These are phyloP conservation scores for Osmanthus fragrans DNA, from an alignment of 257 asterid species.

Conservation along the genomic window DNA sequence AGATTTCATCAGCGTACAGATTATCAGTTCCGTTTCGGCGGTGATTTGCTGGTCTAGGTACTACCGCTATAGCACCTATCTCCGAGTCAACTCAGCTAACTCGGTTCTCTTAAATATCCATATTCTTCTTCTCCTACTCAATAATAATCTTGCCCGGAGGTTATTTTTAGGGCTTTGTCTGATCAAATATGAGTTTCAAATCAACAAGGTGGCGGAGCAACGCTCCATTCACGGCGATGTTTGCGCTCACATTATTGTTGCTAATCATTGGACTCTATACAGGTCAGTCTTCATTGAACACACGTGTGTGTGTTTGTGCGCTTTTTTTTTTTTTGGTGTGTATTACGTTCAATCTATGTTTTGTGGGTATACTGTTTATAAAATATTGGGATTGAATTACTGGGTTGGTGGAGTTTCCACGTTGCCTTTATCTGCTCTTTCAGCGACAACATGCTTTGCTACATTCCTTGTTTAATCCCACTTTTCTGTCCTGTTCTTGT, in stretches of 20 bases:
- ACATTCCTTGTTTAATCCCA: not conserved
- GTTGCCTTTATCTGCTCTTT: not conserved
- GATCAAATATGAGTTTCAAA: conserved; percentile 28
- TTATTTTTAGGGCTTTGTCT: conserved; percentile 11
- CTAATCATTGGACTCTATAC: conserved; percentile 33
- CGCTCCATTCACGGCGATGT: conserved; percentile 24
- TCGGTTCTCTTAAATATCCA: not conserved
- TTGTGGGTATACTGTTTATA: not conserved
- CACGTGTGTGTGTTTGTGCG: not conserved
- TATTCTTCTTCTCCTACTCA: not conserved
- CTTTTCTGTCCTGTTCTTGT: not conserved
- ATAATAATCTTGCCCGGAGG: not conserved
- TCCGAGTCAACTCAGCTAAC: conserved; percentile 24
- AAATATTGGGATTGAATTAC: conserved; percentile 1
- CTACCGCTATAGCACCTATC: conserved; percentile 24
- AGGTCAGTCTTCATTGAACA: conserved; percentile 29
- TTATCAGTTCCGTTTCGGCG: conserved; percentile 25
- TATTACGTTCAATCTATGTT: not conserved
- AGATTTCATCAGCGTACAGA: conserved; percentile 32
- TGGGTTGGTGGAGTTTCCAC: conserved; percentile 17
- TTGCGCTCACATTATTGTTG: conserved; percentile 20
- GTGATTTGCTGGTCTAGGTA: conserved; percentile 36
- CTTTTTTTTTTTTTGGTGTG: not conserved
- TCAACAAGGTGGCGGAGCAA: conserved; percentile 27
- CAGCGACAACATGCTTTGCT: not conserved